Evolutionary conservation across 2,329 filamentous ascomycete species (phyloP).

Genomic region (Colletotrichum lentis): DNA sequence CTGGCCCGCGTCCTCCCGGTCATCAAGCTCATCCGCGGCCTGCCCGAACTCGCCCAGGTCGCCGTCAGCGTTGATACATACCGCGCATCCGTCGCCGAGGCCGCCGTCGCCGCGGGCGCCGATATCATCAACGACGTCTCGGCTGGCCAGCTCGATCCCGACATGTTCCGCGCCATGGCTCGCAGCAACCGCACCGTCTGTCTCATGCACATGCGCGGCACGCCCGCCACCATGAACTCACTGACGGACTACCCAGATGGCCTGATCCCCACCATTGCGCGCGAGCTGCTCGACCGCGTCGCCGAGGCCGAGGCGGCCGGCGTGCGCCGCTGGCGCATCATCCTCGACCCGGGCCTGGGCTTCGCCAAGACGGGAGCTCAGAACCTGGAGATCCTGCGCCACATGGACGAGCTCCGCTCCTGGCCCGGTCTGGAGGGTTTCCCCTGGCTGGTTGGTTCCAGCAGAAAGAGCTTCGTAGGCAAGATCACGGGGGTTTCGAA

Average conservation of each 20-base stretch:
- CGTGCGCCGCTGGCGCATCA: constrained; percentile 89
- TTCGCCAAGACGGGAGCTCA: constrained; percentile 87
- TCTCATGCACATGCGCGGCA: constrained; percentile 95
- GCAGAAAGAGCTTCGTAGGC: constrained; percentile 90
- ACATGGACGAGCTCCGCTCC: constrained; percentile 69
- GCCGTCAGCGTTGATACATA: constrained; percentile 93
- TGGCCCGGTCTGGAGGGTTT: constrained; percentile 73
- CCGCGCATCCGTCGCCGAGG: constrained; percentile 80
- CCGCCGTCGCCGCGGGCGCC: constrained; percentile 79
- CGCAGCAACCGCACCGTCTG: constrained; percentile 78
- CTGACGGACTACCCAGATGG: constrained; percentile 73
- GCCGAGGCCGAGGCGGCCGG: constrained; percentile 80
- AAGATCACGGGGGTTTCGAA: constrained; percentile 77
- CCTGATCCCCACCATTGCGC: constrained; percentile 69
- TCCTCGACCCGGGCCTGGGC: constrained; percentile 91
- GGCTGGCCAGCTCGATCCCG: constrained; percentile 77
- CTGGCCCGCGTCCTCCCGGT: constrained; percentile 78
- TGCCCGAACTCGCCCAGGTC: constrained; percentile 69
- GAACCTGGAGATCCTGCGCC: constrained; percentile 80
- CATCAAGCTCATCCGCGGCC: constrained; percentile 74
- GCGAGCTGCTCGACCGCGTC: constrained; percentile 75
- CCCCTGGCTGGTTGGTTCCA: constrained; percentile 90
- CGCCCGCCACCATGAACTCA: constrained; percentile 79
- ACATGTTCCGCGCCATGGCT: constrained; percentile 85
- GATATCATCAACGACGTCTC: constrained; percentile 97